Conservation (phyloP, 257 asterid species). For the Forsythia suspensa region DNA sequence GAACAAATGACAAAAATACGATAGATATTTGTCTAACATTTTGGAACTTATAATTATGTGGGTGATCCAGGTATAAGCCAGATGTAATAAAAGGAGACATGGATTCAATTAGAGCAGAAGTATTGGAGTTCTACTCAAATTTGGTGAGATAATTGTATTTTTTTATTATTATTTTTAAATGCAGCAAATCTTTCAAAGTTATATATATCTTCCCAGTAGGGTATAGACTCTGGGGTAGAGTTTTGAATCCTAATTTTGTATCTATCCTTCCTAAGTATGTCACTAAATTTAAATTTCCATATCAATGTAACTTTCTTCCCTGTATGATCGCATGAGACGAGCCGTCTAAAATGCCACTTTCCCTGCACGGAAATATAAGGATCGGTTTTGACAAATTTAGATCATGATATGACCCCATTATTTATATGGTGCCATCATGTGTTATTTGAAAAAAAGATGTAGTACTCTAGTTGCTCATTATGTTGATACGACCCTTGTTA, state of each 20-base stretch:
- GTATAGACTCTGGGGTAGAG: not conserved
- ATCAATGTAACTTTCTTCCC: not conserved
- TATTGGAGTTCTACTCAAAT: slow-evolving; percentile 57
- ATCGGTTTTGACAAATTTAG: not conserved
- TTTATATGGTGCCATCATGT: not conserved
- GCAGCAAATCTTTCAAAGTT: not conserved
- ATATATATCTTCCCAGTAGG: not conserved
- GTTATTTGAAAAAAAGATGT: not conserved
- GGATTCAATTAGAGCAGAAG: slow-evolving; percentile 89
- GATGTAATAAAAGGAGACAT: slow-evolving; percentile 83
- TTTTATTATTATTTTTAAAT: not conserved
- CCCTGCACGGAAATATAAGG: not conserved
- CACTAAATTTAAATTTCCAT: not conserved
- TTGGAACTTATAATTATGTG: slow-evolving; percentile 6
- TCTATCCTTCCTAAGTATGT: slow-evolving; percentile 9
- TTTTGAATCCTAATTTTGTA: slow-evolving; percentile 12
- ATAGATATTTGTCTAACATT: not conserved
- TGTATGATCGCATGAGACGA: not conserved
- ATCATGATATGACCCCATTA: not conserved
- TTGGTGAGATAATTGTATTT: slow-evolving; percentile 38
- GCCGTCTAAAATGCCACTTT: not conserved
- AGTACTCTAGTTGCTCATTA: not conserved
- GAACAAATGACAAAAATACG: not conserved
- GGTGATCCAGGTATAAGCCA: slow-evolving; percentile 72
- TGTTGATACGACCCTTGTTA: not conserved